A percentile compares a stretch with the other conserved stretches of the same genome.
phyloP scores from a whole-genome alignment of 768 basidiomycete genomes.

The Pulveroboletus frians region DNA sequence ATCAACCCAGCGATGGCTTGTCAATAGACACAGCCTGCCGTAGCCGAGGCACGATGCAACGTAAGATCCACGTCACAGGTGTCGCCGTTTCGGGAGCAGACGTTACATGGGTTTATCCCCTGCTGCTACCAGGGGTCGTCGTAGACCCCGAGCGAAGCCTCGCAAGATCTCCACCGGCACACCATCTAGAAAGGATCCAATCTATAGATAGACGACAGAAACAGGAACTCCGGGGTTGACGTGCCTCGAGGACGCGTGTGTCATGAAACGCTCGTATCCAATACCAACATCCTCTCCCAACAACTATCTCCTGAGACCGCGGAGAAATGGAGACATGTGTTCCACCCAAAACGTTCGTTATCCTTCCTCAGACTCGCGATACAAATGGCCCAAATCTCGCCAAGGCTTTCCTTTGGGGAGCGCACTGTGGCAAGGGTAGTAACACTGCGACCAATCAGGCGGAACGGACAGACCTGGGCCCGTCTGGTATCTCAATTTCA shows the following conservation, averaged over 20 bases:
- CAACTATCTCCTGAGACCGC: conserved; percentile 15
- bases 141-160: conserved; percentile 11
- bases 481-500: conserved; percentile 46
- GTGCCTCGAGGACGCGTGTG: conserved; percentile 19
- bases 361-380: conserved; percentile 14
- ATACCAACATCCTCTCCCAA: conserved; percentile 3
- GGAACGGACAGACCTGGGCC: conserved; percentile 35
- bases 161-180: conserved; percentile 13
- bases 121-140: conserved; percentile 10
- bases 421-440: conserved; percentile 24
- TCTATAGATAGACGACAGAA: conserved; percentile 29
- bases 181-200: conserved; percentile 5
- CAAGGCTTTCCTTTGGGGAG: conserved; percentile 31
- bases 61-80: conserved; percentile 27
- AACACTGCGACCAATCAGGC: conserved; percentile 4
- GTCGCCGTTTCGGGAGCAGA: conserved; percentile 25
- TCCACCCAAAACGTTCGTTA: conserved; percentile 3
- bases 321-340: conserved; percentile 17
- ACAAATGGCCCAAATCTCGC: conserved; percentile 28
- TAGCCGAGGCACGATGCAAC: conserved; percentile 29
- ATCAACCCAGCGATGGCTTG: conserved; percentile 27
- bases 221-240: conserved; percentile 24
- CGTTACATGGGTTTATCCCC: conserved; percentile 22
- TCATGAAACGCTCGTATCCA: conserved; percentile 22
- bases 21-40: conserved; percentile 21